phyloP scores from a whole-genome alignment of 768 basidiomycete genomes.

The Lactarius sanguifluus region DNA sequence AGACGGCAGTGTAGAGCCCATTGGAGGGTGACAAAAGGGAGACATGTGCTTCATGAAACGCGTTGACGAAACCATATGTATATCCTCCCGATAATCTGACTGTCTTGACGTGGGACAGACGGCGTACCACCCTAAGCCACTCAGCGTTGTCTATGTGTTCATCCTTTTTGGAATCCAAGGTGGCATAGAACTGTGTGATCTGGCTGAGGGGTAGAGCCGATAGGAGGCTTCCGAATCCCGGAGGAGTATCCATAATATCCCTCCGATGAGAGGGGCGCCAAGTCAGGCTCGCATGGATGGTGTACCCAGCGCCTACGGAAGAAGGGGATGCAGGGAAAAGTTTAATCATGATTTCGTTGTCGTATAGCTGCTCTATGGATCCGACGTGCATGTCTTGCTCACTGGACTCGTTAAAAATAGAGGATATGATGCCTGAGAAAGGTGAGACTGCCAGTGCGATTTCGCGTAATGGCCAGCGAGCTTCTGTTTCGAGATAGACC shows the following conservation, averaged over 20 bases:
- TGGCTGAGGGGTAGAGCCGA: constrained; percentile 5
- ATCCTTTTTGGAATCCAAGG: not conserved
- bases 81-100: constrained; percentile 9
- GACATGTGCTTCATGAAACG: constrained; percentile 8
- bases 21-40: not conserved
- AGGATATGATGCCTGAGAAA: constrained; percentile 15
- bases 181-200: constrained; percentile 5
- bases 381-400: constrained; percentile 11
- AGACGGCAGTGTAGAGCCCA: not conserved
- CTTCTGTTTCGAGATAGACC: not conserved
- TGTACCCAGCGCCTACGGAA: not conserved
- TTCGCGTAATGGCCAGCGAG: constrained; percentile 1
- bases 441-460: constrained; percentile 13
- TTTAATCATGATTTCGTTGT: not conserved
- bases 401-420: constrained; percentile 12
- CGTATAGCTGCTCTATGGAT: not conserved
- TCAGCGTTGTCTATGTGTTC: not conserved
- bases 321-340: not conserved
- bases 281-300: not conserved
- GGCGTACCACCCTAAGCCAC: constrained; percentile 19
- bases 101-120: constrained; percentile 11
- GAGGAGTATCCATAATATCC: constrained; percentile 1
- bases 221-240: constrained; percentile 12
- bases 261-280: not conserved
- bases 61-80: constrained; percentile 15